These are phyloP conservation scores for Lactarius hengduanensis DNA, from an alignment of 768 basidiomycete genomes.

Conservation along the genomic window DNA sequence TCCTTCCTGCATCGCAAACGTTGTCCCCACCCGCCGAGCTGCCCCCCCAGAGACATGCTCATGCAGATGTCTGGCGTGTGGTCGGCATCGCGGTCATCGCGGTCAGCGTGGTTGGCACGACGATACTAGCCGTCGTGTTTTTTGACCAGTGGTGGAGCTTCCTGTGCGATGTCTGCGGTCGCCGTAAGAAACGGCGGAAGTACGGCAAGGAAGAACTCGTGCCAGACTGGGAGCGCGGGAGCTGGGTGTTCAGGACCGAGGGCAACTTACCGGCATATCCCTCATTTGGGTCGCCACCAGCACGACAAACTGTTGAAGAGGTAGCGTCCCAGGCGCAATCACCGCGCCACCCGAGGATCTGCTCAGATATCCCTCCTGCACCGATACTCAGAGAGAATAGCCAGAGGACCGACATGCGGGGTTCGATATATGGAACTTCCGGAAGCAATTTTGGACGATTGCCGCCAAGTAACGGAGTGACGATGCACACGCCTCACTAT, in stretches of 20 bases:
- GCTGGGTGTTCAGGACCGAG: constrained; percentile 49
- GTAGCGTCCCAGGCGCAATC: constrained; percentile 1
- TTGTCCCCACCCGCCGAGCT: constrained; percentile 9
- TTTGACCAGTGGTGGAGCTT: constrained; percentile 73
- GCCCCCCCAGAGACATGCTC: constrained; percentile 14
- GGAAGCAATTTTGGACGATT: background rate
- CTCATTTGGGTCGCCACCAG: constrained; percentile 32
- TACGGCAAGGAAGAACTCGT: constrained; percentile 53
- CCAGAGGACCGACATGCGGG: background rate
- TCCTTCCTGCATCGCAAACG: background rate
- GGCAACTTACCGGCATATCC: constrained; percentile 34
- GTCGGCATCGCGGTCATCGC: constrained; percentile 65
- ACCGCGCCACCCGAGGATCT: background rate
- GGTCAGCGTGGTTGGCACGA: constrained; percentile 55
- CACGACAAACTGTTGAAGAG: constrained; percentile 15
- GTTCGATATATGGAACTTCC: background rate
- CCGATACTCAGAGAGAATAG: background rate
- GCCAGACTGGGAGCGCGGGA: constrained; percentile 61
- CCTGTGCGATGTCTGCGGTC: constrained; percentile 49
- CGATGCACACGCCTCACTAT: constrained; percentile 8
- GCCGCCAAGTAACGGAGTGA: constrained; percentile 4
- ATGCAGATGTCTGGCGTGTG: constrained; percentile 55
- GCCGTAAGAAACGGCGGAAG: constrained; percentile 32
- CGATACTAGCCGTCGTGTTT: constrained; percentile 59
- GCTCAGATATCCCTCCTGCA: background rate